Conservation (phyloP, 1,284 basidiomycete genomes). For the Amylostereum areolatum region DNA sequence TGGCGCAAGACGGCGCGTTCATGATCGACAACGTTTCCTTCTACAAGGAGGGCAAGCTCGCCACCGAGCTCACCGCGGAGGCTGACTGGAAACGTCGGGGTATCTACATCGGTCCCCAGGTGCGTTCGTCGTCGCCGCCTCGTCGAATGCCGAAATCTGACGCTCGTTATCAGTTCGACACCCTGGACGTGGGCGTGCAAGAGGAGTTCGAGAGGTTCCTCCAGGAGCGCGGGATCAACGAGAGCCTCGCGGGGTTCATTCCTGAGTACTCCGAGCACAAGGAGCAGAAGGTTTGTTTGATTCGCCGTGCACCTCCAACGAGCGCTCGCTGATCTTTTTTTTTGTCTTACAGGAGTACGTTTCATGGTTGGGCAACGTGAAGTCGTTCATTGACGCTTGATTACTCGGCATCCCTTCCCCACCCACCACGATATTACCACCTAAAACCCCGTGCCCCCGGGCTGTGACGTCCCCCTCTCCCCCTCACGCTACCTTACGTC, state of each 20-base stretch:
- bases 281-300: conserved; percentile 72
- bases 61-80: conserved; percentile 78
- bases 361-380: conserved; percentile 81
- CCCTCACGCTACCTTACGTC: too few species aligned
- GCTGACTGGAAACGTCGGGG: conserved; percentile 92
- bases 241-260: conserved; percentile 75
- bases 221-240: conserved; percentile 83
- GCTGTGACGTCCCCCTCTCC: too few species aligned
- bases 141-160: neutral
- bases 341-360: conserved; percentile 73
- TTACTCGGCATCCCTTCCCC: neutral
- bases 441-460: too few species aligned
- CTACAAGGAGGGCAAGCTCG: conserved; percentile 72
- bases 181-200: conserved; percentile 84
- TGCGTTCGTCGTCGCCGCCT: conserved; percentile 27
- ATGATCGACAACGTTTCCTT: conserved; percentile 86
- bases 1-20: conserved; percentile 82
- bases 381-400: conserved; percentile 76
- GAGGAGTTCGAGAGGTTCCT: conserved; percentile 82
- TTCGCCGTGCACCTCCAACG: neutral
- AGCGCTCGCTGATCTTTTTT: conserved; percentile 3
- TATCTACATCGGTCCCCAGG: conserved; percentile 88
- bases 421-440: conserved; percentile 1
- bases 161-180: conserved; percentile 62
- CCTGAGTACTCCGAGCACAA: conserved; percentile 84